These are phyloP conservation scores for Monosporascus sp. DNA, from an alignment of 2,329 filamentous ascomycete genomes.

Conservation along the genomic window DNA sequence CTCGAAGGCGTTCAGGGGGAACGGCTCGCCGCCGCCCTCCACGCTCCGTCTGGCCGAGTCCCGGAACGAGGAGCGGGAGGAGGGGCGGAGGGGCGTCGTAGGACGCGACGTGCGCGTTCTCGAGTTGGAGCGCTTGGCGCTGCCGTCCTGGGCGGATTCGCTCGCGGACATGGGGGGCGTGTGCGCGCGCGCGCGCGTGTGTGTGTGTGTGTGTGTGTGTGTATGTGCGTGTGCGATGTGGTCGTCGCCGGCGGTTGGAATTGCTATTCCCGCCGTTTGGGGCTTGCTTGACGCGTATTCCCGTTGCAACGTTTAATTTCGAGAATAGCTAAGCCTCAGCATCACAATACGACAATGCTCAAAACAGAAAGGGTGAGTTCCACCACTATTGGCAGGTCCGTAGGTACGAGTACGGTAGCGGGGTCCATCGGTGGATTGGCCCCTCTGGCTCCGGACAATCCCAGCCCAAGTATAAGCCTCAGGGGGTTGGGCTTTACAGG, in stretches of 20 bases:
- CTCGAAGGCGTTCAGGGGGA: constrained; percentile 78
- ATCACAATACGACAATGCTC: too few species aligned
- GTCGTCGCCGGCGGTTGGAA: too few species aligned
- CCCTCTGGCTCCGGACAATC: not conserved
- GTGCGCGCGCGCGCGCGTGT: not conserved
- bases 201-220: not conserved
- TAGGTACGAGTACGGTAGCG: not conserved
- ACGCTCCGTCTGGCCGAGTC: constrained; percentile 60
- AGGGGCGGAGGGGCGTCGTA: constrained; percentile 85
- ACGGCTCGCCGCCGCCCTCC: constrained; percentile 47
- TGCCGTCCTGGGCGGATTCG: constrained; percentile 16
- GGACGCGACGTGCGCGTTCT: constrained; percentile 53
- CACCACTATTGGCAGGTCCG: not conserved
- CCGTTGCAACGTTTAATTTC: too few species aligned
- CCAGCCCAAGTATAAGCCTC: not conserved
- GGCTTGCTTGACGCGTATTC: too few species aligned
- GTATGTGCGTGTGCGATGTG: not conserved
- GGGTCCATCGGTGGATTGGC: not conserved
- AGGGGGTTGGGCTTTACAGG: not conserved
- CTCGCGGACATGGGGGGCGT: constrained; percentile 16
- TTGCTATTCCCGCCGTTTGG: too few species aligned
- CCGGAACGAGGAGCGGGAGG: constrained; percentile 82
- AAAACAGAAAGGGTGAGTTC: not conserved
- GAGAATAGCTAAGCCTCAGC: too few species aligned
- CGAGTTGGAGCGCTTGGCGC: constrained; percentile 7